Evolutionary conservation across 129 eudicot species (phyloP).

Genomic region (Saposhnikovia divaricata): DNA sequence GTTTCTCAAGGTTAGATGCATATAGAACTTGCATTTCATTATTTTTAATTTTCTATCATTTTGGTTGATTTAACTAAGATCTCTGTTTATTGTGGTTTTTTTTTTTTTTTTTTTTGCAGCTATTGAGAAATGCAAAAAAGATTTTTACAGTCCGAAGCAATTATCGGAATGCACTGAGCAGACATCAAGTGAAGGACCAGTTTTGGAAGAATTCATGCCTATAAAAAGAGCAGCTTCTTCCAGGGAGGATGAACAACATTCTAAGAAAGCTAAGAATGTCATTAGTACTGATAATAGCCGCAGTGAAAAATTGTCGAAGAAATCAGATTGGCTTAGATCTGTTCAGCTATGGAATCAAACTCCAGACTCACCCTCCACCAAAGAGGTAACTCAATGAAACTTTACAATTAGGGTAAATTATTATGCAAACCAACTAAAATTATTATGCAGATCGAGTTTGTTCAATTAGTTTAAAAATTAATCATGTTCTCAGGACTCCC

Average conservation of each 20-base stretch:
- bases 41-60: neutral
- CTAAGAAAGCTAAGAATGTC: constrained; percentile 10
- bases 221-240: constrained; percentile 37
- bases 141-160: constrained; percentile 49
- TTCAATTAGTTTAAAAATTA: constrained; percentile 11
- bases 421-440: neutral
- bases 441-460: constrained; percentile 7
- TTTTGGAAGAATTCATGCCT: constrained; percentile 84
- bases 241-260: constrained; percentile 44
- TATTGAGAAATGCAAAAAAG: constrained; percentile 66
- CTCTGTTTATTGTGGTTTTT: constrained; percentile 5
- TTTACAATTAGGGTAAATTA: neutral
- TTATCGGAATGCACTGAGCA: constrained; percentile 71
- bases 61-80: neutral
- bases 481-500: constrained; percentile 34
- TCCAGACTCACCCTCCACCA: constrained; percentile 51
- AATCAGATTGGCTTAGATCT: constrained; percentile 95
- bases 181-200: constrained; percentile 63
- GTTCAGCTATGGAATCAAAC: constrained; percentile 83
- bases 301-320: constrained; percentile 40
- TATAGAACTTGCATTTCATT: neutral
- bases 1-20: constrained; percentile 62
- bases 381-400: constrained; percentile 27
- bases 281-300: constrained; percentile 14
- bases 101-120: constrained; percentile 55